These are phyloP conservation scores for Neurospora terricola DNA, from an alignment of 495 filamentous ascomycete species.

Conservation along the genomic window DNA sequence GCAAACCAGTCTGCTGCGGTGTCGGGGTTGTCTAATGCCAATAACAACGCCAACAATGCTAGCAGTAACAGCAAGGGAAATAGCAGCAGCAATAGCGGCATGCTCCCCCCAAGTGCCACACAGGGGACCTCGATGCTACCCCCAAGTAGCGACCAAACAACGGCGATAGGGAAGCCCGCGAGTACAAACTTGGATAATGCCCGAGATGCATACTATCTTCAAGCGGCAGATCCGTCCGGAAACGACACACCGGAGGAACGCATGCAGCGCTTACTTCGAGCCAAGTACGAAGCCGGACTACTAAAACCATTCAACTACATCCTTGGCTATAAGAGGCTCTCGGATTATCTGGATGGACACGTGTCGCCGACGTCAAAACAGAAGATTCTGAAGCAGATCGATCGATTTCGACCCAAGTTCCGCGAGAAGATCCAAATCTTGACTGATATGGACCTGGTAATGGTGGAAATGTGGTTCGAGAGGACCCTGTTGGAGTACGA, in stretches of 20 bases:
- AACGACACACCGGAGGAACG: slow-evolving; percentile 87
- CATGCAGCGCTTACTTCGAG: slow-evolving; percentile 88
- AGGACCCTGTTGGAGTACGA: slow-evolving; percentile 91
- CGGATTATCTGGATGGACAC: slow-evolving; percentile 82
- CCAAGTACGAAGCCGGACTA: slow-evolving; percentile 90
- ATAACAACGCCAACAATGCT: slow-evolving; percentile 7
- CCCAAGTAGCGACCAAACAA: slow-evolving; percentile 42
- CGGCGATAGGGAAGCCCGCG: slow-evolving; percentile 47
- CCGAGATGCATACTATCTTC: slow-evolving; percentile 90
- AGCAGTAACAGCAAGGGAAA: slow-evolving; percentile 19
- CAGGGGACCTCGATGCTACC: slow-evolving; percentile 31
- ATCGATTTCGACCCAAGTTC: slow-evolving; percentile 90
- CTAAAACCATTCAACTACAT: slow-evolving; percentile 97
- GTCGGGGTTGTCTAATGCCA: slow-evolving; percentile 25
- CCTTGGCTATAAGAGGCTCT: slow-evolving; percentile 83
- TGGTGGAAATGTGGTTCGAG: slow-evolving; percentile 99
- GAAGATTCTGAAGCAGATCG: slow-evolving; percentile 81
- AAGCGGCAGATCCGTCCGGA: slow-evolving; percentile 87
- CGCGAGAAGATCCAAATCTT: slow-evolving; percentile 85
- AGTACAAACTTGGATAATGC: slow-evolving; percentile 63
- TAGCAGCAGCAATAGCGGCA: slow-evolving; percentile 26
- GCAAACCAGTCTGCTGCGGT: slow-evolving; percentile 25
- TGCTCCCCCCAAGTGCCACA: slow-evolving; percentile 30
- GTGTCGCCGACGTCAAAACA: slow-evolving; percentile 68
- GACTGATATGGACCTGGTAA: slow-evolving; percentile 83